Percentiles rank a stretch among this genome's conserved stretches.
Evolutionary conservation across 2,329 filamentous ascomycete species (phyloP).

Genomic region (Cercospora sesami): DNA sequence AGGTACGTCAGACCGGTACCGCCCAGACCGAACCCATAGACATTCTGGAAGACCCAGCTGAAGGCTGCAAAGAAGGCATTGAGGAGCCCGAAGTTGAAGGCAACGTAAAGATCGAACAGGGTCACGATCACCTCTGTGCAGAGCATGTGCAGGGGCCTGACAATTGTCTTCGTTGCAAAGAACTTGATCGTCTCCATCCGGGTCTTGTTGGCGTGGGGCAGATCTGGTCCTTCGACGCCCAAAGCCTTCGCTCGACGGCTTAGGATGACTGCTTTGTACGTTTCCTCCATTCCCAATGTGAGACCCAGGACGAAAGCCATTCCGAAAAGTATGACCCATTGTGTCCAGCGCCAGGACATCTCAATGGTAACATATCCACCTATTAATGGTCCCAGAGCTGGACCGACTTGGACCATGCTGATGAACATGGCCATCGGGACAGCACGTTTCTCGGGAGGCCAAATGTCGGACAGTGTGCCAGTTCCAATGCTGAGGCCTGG

Average conservation of each 20-base stretch:
- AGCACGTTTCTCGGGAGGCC: constrained; percentile 20
- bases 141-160: constrained; percentile 35
- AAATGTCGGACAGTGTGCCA: constrained; percentile 28
- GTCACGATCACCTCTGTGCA: constrained; percentile 38
- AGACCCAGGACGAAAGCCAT: constrained; percentile 28
- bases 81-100: constrained; percentile 29
- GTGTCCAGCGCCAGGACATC: constrained; percentile 39
- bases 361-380: constrained; percentile 35
- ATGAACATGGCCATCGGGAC: constrained; percentile 22
- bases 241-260: constrained; percentile 30
- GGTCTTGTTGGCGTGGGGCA: constrained; percentile 2
- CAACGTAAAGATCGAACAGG: constrained; percentile 28
- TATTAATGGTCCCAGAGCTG: constrained; percentile 29
- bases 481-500: constrained; percentile 47
- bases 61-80: constrained; percentile 32
- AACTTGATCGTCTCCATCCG: constrained; percentile 4
- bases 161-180: constrained; percentile 22
- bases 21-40: constrained; percentile 30
- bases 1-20: constrained; percentile 31
- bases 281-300: constrained; percentile 40
- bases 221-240: constrained; percentile 20
- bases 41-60: constrained; percentile 25
- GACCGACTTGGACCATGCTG: constrained; percentile 13
- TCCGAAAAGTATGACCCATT: constrained; percentile 36
- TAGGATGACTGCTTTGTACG: constrained; percentile 36